Evolutionary conservation across 2,329 filamentous ascomycete species (phyloP).

Genomic region (Diplodia corticola): DNA sequence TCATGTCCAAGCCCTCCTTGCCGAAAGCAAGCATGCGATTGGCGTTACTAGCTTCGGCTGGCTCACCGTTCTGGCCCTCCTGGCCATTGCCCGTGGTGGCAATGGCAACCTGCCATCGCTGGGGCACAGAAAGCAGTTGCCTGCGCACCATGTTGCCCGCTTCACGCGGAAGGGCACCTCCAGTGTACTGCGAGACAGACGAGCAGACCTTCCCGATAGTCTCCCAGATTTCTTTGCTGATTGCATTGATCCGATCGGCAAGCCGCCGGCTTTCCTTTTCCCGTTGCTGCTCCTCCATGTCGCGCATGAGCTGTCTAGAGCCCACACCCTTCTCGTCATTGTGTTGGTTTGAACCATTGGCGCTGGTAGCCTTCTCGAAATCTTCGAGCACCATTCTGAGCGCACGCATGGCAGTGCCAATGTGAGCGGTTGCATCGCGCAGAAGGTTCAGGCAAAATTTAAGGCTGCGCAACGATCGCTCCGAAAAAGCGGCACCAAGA

Average conservation of each 20-base stretch:
- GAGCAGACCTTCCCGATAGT: conserved; percentile 75
- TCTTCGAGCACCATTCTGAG: conserved; percentile 76
- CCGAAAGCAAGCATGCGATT: conserved; percentile 82
- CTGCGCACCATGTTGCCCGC: conserved; percentile 78
- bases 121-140: conserved; percentile 81
- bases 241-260: conserved; percentile 72
- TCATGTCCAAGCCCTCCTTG: conserved; percentile 90
- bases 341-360: conserved; percentile 27
- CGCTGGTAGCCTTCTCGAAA: conserved; percentile 61
- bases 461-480: conserved; percentile 79
- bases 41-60: conserved; percentile 58
- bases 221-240: conserved; percentile 50
- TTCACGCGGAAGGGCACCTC: conserved; percentile 88
- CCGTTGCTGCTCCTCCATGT: conserved; percentile 15
- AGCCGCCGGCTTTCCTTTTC: conserved; percentile 55
- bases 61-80: conserved; percentile 2
- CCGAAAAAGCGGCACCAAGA: conserved; percentile 85
- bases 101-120: conserved; percentile 75
- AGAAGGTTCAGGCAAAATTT: conserved; percentile 83
- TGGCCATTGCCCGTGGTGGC: conserved; percentile 34
- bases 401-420: conserved; percentile 72
- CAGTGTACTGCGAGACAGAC: conserved; percentile 84
- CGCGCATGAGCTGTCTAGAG: conserved; percentile 21
- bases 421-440: conserved; percentile 76
- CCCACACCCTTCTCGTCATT: conserved; percentile 27